Evolutionary conservation across 2,329 filamentous ascomycete genomes (phyloP).

Genomic region (Trichophyton schoenleinii): DNA sequence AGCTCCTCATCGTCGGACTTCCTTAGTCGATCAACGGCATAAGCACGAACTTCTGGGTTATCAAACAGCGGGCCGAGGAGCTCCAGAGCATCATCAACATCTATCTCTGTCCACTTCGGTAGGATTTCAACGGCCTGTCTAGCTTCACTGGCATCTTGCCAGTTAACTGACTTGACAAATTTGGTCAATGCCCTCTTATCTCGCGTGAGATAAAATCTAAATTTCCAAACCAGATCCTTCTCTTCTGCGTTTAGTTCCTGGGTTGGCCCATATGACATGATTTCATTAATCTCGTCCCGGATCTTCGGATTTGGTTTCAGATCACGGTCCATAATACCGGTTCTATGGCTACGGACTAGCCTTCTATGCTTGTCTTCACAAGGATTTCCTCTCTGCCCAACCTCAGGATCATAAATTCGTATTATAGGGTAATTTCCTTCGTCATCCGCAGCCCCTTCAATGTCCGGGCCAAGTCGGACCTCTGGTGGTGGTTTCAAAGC

Average conservation of each 20-base stretch:
- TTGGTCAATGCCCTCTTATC: conserved; percentile 92
- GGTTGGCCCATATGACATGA: conserved; percentile 86
- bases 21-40: conserved; percentile 80
- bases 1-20: conserved; percentile 90
- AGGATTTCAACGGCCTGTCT: conserved; percentile 83
- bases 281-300: conserved; percentile 79
- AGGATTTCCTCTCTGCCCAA: conserved; percentile 78
- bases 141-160: conserved; percentile 73
- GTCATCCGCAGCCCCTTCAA: conserved; percentile 52
- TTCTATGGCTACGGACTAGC: conserved; percentile 80
- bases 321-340: conserved; percentile 88
- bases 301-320: conserved; percentile 93
- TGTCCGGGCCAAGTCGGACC: conserved; percentile 80
- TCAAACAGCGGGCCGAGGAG: conserved; percentile 85
- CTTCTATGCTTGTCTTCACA: conserved; percentile 90
- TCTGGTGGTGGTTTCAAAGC: conserved; percentile 71
- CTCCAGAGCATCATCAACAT: conserved; percentile 91
- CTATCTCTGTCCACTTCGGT: conserved; percentile 89
- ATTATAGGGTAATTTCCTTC: conserved; percentile 49
- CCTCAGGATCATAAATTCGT: conserved; percentile 84
- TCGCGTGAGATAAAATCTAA: conserved; percentile 81
- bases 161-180: conserved; percentile 95
- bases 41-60: conserved; percentile 75
- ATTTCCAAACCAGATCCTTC: conserved; percentile 95
- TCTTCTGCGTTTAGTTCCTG: conserved; percentile 80